phyloP scores from a whole-genome alignment of 1,139 yeast genomes.

The Magnusiomyces sp. region DNA sequence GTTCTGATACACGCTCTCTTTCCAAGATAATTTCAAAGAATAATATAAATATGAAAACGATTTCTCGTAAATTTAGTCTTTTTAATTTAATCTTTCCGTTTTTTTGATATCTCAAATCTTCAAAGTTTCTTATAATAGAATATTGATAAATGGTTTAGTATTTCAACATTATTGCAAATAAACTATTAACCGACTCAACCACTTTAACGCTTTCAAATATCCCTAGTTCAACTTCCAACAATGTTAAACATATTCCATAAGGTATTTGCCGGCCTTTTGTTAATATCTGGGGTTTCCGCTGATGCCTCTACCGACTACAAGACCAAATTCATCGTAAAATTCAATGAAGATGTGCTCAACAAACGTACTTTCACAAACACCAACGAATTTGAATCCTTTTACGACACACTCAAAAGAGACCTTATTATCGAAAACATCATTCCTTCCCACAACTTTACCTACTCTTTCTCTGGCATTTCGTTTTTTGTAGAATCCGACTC shows the following conservation, averaged over 20 bases:
- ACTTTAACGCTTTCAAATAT: no score
- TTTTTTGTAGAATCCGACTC: not conserved
- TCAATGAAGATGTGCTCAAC: not conserved
- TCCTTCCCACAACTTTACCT: constrained; percentile 5
- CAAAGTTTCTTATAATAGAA: no score
- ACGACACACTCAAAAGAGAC: not conserved
- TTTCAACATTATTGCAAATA: no score
- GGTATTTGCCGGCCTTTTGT: not conserved
- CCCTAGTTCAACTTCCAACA: not conserved
- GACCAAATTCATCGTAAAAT: constrained; percentile 3
- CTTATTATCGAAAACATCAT: not conserved
- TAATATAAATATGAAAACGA: no score
- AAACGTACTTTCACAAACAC: not conserved
- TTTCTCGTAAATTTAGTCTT: no score
- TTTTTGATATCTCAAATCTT: no score
- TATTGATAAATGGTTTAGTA: no score
- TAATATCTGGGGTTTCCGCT: not conserved
- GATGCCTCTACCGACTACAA: not conserved
- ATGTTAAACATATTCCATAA: not conserved
- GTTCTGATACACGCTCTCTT: no score
- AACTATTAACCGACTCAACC: no score
- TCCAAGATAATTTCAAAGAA: no score
- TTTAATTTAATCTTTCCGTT: no score
- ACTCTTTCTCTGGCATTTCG: constrained; percentile 10
- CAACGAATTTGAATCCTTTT: not conserved